phyloP scores from a whole-genome alignment of 2,329 filamentous ascomycete species.

The Arthrinium phaeospermum region DNA sequence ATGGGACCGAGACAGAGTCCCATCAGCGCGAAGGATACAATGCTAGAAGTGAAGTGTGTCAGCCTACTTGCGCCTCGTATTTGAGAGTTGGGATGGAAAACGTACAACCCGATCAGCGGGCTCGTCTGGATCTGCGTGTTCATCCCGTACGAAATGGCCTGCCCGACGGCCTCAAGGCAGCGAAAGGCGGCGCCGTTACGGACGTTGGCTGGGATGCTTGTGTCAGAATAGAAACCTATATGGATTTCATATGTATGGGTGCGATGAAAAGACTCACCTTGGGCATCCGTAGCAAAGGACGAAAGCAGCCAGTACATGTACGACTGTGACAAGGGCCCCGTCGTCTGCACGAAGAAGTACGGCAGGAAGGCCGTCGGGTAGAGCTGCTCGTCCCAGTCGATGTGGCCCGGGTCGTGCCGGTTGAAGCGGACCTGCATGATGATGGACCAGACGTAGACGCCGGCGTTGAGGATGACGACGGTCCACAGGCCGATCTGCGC shows the following conservation, averaged over 20 bases:
- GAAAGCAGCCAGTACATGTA: slow-evolving; percentile 52
- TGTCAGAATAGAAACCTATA: background rate
- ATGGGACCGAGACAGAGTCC: slow-evolving; percentile 42
- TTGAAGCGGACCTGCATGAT: slow-evolving; percentile 51
- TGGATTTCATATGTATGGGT: too few species aligned
- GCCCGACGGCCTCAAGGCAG: slow-evolving; percentile 47
- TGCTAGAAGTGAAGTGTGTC: slow-evolving; percentile 31
- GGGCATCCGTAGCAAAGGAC: slow-evolving; percentile 48
- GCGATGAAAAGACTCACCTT: slow-evolving; percentile 34
- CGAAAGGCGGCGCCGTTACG: slow-evolving; percentile 48
- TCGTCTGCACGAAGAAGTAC: slow-evolving; percentile 54
- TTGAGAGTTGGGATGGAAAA: slow-evolving; percentile 14
- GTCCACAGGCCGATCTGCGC: slow-evolving; percentile 51
- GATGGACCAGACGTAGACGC: slow-evolving; percentile 57
- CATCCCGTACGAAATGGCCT: slow-evolving; percentile 48
- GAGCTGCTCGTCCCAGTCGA: slow-evolving; percentile 51
- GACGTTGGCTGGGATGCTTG: slow-evolving; percentile 40
- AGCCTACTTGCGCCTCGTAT: background rate
- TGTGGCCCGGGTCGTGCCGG: slow-evolving; percentile 44
- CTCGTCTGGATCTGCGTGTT: slow-evolving; percentile 45
- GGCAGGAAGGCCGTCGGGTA: slow-evolving; percentile 51
- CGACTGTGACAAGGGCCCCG: slow-evolving; percentile 47
- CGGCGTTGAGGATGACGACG: slow-evolving; percentile 51
- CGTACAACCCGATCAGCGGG: slow-evolving; percentile 46
- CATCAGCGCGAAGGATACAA: slow-evolving; percentile 46